These are phyloP conservation scores for Kodamaea sp. DNA, from an alignment of 1,139 yeast species.

Conservation along the genomic window DNA sequence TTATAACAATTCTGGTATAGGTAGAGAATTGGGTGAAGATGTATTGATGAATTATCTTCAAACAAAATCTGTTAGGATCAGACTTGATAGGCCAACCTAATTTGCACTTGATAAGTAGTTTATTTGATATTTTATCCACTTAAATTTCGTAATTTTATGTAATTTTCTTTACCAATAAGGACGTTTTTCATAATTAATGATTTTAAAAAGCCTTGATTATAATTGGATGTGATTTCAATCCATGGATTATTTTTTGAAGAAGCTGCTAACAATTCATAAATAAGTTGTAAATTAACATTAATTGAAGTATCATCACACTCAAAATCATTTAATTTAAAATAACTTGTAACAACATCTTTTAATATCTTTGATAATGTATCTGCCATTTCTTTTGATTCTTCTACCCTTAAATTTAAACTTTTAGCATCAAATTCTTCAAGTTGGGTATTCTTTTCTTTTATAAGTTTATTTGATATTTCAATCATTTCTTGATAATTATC, in stretches of 20 bases:
- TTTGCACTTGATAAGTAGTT: background rate
- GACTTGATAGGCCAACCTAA: constrained; percentile 5
- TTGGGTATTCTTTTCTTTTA: constrained; percentile 4
- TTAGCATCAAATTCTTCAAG: constrained; percentile 3
- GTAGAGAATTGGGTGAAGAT: constrained; percentile 28
- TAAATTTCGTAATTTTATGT: constrained; percentile 15
- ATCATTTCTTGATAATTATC: constrained; percentile 9
- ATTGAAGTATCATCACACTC: constrained; percentile 18
- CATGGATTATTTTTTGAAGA: constrained; percentile 12
- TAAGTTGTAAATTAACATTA: constrained; percentile 13
- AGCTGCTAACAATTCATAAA: constrained; percentile 7
- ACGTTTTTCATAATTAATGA: constrained; percentile 18
- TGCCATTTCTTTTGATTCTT: background rate
- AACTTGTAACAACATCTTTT: constrained; percentile 22
- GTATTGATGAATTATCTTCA: constrained; percentile 26
- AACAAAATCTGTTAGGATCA: constrained; percentile 23
- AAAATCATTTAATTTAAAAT: constrained; percentile 24
- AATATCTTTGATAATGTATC: constrained; percentile 11
- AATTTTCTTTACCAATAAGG: constrained; percentile 14
- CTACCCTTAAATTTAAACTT: background rate
- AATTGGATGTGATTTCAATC: constrained; percentile 12
- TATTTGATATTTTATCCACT: constrained; percentile 6
- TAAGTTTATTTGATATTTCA: constrained; percentile 1
- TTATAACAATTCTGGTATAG: constrained; percentile 28
- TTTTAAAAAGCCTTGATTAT: constrained; percentile 17